Evolutionary conservation across 495 filamentous ascomycete species (phyloP).

Genomic region (Darksidea phi): DNA sequence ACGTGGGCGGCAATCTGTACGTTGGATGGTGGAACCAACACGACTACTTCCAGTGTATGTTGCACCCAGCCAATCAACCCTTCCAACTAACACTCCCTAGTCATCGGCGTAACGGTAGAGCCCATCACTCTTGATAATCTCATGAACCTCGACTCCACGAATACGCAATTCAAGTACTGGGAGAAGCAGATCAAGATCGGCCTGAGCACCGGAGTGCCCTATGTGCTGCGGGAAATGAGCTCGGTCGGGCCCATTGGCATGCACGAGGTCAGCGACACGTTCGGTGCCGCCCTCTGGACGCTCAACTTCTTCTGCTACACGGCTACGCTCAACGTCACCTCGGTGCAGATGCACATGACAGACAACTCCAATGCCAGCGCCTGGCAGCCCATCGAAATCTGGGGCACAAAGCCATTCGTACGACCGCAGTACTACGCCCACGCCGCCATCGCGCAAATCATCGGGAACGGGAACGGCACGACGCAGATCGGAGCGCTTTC

Average conservation of each 20-base stretch:
- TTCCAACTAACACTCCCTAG: constrained; percentile 4
- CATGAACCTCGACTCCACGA: constrained; percentile 38
- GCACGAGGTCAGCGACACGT: constrained; percentile 33
- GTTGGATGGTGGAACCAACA: constrained; percentile 45
- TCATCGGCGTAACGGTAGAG: constrained; percentile 39
- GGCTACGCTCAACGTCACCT: constrained; percentile 40
- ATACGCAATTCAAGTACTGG: constrained; percentile 44
- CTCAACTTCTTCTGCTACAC: constrained; percentile 37
- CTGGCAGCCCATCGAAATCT: constrained; percentile 41
- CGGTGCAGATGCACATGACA: constrained; percentile 46
- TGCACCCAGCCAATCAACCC: background rate
- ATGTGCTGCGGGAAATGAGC: constrained; percentile 42
- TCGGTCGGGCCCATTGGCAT: constrained; percentile 41
- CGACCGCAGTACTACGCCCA: constrained; percentile 45
- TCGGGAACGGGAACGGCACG: constrained; percentile 40
- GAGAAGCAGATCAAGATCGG: constrained; percentile 36
- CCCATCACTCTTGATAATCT: constrained; percentile 38
- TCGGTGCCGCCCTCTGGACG: constrained; percentile 34
- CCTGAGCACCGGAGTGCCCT: constrained; percentile 38
- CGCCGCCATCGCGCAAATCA: constrained; percentile 43
- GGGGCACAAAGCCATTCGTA: constrained; percentile 37
- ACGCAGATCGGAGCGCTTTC: constrained; percentile 35
- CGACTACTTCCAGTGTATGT: constrained; percentile 46
- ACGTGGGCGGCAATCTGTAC: constrained; percentile 32
- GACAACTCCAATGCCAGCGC: constrained; percentile 42